Percentiles rank a stretch among this genome's conserved stretches.
Conservation (phyloP, 2,329 filamentous ascomycete genomes). For the Colletotrichum agaves region DNA sequence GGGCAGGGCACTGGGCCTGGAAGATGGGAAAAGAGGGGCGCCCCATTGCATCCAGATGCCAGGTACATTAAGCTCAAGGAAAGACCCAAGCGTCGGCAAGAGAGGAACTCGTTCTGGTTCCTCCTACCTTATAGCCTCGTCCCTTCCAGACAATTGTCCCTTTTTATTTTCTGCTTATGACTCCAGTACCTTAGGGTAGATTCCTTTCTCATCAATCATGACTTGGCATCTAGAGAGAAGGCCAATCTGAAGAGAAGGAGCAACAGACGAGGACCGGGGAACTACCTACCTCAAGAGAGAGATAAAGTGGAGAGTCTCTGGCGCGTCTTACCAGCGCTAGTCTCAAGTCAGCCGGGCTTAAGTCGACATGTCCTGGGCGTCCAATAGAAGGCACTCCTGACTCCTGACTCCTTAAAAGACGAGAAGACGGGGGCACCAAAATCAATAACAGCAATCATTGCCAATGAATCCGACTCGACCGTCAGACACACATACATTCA, state of each 20-base stretch:
- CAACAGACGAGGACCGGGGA: not conserved
- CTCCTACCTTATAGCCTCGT: not conserved
- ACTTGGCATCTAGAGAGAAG: too few species aligned
- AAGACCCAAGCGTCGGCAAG: too few species aligned
- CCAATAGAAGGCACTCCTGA: not conserved
- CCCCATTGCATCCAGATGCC: not conserved
- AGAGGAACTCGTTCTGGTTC: too few species aligned
- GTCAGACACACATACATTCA: not conserved
- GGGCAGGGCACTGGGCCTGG: not conserved
- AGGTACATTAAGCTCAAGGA: too few species aligned
- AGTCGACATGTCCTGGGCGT: slow-evolving; percentile 1
- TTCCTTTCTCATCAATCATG: too few species aligned
- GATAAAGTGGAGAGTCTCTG: slow-evolving; percentile 3
- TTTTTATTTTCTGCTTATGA: not conserved
- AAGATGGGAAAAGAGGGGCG: not conserved
- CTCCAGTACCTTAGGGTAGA: too few species aligned
- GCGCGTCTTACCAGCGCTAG: slow-evolving; percentile 17
- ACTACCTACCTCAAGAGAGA: too few species aligned
- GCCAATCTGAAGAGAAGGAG: too few species aligned
- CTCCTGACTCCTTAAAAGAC: not conserved
- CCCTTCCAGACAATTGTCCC: not conserved
- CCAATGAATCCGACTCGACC: slow-evolving; percentile 18
- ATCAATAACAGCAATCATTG: slow-evolving; percentile 16
- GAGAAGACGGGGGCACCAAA: not conserved
- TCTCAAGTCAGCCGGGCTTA: not conserved